These are phyloP conservation scores for Aureobasidium leucospermi DNA, from an alignment of 2,329 filamentous ascomycete species.

Conservation along the genomic window DNA sequence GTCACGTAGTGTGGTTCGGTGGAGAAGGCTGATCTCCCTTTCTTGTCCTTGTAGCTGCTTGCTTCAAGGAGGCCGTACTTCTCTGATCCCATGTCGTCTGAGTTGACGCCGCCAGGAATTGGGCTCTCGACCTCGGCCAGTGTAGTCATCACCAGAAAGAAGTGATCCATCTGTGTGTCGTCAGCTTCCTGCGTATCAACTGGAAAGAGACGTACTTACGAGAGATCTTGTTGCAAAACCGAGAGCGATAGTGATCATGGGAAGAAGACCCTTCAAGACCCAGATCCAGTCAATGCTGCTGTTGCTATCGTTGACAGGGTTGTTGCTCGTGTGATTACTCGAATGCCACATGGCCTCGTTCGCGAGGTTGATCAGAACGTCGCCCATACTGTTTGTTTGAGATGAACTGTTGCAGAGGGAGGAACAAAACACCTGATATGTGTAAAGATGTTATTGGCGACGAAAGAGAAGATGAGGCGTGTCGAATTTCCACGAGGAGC, in stretches of 20 bases:
- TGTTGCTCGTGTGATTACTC: background rate
- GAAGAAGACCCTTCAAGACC: background rate
- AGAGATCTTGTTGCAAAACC: background rate
- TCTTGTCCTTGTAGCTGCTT: constrained; percentile 1
- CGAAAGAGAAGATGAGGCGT: too few relatives aligned
- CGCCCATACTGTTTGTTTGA: too few relatives aligned
- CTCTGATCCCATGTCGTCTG: background rate
- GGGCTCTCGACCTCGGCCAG: constrained; percentile 4
- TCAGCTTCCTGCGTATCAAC: background rate
- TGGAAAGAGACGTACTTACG: background rate
- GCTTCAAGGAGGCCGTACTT: constrained; percentile 10
- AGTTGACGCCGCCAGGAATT: constrained; percentile 1
- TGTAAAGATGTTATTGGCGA: too few relatives aligned
- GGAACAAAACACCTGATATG: too few relatives aligned
- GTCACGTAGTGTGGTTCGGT: background rate
- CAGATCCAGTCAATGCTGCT: background rate
- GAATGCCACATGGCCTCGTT: background rate
- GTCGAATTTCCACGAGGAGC: too few relatives aligned
- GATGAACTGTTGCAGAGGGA: too few relatives aligned
- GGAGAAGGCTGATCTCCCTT: background rate
- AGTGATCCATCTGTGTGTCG: background rate
- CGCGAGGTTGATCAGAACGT: background rate
- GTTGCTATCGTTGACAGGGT: background rate
- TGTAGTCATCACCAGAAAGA: background rate
- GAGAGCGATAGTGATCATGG: background rate